Evolutionary conservation across 1,139 yeast species (phyloP).

Genomic region (Pichia kudriavzevii): DNA sequence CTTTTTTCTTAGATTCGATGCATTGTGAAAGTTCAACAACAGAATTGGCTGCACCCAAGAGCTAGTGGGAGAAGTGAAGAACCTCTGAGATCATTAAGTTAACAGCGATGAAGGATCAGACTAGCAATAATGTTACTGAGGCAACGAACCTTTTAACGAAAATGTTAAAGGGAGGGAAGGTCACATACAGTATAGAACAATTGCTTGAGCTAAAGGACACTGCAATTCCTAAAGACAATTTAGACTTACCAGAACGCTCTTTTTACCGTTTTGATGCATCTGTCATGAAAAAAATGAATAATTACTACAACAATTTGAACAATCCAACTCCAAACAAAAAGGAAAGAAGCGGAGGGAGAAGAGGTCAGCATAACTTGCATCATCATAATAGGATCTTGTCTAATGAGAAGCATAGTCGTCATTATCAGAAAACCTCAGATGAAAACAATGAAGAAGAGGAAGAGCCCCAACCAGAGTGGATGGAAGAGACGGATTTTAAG

Average conservation of each 20-base stretch:
- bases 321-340: background rate
- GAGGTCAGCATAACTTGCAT: background rate
- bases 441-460: slow-evolving; percentile 9
- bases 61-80: no score
- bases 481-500: slow-evolving; percentile 26
- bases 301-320: slow-evolving; percentile 8
- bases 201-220: slow-evolving; percentile 11
- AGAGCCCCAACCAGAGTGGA: slow-evolving; percentile 26
- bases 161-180: slow-evolving; percentile 1
- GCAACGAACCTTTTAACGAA: no score
- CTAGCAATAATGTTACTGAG: no score
- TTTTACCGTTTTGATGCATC: slow-evolving; percentile 22
- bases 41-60: no score
- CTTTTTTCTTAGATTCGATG: no score
- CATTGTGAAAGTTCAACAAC: no score
- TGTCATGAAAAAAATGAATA: slow-evolving; percentile 3
- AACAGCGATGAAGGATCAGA: no score
- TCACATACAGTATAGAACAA: slow-evolving; percentile 15
- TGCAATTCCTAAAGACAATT: slow-evolving; percentile 16
- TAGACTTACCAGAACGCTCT: slow-evolving; percentile 16
- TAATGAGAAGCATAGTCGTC: no score
- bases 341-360: slow-evolving; percentile 1
- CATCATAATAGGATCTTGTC: no score
- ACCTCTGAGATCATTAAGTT: no score
- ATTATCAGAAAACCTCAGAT: no score